phyloP scores from a whole-genome alignment of 2,329 filamentous ascomycete genomes.

The Stagonosporopsis rhizophila region DNA sequence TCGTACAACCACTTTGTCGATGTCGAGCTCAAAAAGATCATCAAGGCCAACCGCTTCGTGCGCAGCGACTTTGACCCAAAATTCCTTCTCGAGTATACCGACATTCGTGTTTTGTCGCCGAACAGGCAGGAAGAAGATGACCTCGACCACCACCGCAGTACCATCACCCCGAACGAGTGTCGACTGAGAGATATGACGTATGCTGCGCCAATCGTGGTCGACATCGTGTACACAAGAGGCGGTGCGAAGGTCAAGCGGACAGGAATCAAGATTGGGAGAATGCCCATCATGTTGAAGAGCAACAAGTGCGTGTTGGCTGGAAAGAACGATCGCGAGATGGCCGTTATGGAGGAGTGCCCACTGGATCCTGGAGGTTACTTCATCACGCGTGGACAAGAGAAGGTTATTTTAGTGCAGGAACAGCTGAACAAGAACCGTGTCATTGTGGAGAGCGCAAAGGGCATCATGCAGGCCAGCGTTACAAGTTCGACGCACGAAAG shows the following conservation, averaged over 20 bases:
- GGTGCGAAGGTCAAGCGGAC: slow-evolving; percentile 76
- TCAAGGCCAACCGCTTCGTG: slow-evolving; percentile 87
- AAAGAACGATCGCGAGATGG: slow-evolving; percentile 88
- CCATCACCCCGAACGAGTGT: slow-evolving; percentile 92
- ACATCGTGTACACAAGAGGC: slow-evolving; percentile 88
- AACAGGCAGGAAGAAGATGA: slow-evolving; percentile 79
- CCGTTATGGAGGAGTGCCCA: slow-evolving; percentile 90
- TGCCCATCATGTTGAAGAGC: slow-evolving; percentile 97
- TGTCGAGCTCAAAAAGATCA: slow-evolving; percentile 95
- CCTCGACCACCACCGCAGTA: slow-evolving; percentile 56
- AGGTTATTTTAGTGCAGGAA: slow-evolving; percentile 97
- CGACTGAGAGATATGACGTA: slow-evolving; percentile 98
- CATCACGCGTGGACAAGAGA: slow-evolving; percentile 96
- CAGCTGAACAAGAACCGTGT: slow-evolving; percentile 99
- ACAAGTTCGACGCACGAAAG: slow-evolving; percentile 93
- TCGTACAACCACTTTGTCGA: slow-evolving; percentile 99
- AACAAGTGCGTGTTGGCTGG: slow-evolving; percentile 87
- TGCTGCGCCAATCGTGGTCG: slow-evolving; percentile 89
- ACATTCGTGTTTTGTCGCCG: slow-evolving; percentile 86
- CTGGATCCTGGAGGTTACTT: slow-evolving; percentile 98
- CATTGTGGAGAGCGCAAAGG: slow-evolving; percentile 96
- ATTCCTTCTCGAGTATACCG: slow-evolving; percentile 89
- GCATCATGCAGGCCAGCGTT: slow-evolving; percentile 91
- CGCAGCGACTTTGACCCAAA: slow-evolving; percentile 90
- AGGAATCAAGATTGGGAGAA: slow-evolving; percentile 80